Evolutionary conservation across 1,139 yeast genomes (phyloP).

Genomic region (Candida tetrigidarum): DNA sequence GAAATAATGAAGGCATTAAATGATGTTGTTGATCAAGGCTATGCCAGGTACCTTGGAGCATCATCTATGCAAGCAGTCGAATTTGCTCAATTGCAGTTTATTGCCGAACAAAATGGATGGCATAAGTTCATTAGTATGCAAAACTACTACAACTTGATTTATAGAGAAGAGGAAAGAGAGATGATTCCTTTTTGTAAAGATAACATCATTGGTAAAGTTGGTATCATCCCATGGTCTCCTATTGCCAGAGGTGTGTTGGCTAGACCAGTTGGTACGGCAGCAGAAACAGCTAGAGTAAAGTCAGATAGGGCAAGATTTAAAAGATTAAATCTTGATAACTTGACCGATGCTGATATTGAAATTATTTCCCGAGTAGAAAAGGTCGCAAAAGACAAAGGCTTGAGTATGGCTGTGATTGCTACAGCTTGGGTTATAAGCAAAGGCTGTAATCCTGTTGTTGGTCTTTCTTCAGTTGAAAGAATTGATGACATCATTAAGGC

Average conservation of each 20-base stretch:
- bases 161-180: conserved; percentile 65
- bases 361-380: conserved; percentile 58
- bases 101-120: conserved; percentile 57
- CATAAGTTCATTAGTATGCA: conserved; percentile 64
- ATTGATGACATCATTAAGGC: conserved; percentile 60
- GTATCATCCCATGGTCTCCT: conserved; percentile 57
- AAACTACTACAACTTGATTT: conserved; percentile 55
- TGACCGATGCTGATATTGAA: conserved; percentile 28
- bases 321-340: conserved; percentile 14
- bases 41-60: conserved; percentile 45
- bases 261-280: conserved; percentile 31
- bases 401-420: conserved; percentile 59
- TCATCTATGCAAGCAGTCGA: conserved; percentile 6
- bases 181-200: conserved; percentile 54
- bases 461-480: conserved; percentile 52
- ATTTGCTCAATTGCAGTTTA: conserved; percentile 24
- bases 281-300: conserved; percentile 14
- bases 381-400: conserved; percentile 46
- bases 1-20: conserved; percentile 61
- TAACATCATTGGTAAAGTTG: conserved; percentile 40
- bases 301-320: conserved; percentile 12
- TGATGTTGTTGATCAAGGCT: conserved; percentile 52
- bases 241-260: conserved; percentile 52
- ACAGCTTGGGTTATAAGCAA: conserved; percentile 59
- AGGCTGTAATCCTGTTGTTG: conserved; percentile 60